Base-by-base conservation (phyloP, 257 asterid species). In the Solanum neorickii region DNA sequence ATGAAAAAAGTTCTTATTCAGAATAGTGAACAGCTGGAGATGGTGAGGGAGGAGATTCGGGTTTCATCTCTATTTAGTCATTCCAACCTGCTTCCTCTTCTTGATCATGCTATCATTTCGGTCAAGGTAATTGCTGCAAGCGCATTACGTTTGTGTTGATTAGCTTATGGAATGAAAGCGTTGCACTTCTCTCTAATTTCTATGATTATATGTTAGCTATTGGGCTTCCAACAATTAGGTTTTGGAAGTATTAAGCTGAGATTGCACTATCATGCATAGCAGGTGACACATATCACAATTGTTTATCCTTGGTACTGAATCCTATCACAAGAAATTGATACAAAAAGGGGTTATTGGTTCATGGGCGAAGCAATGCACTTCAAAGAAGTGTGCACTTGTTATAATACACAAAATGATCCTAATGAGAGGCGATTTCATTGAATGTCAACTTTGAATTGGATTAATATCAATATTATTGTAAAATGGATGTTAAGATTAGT, bases 71-170 rank as follows among this genome's bases (percentile, higher is more conserved):
- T 76, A 76, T 76, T 76, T 76, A 76, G 35, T 41, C 83, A 76
- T 76, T 35, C 35, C 83, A 76, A 41, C 33, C 23, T 76, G 35
- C 35, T 41, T 76, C 59, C 56, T 76, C 59, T 76, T 10, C 59
- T 42, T 41, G 35, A 12, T 76, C 83, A 75, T 89, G 99, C 99
- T 74, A 95, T 97, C 91, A 94, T 97, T 75, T 92, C 97, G 44
- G 98, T 97, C 89, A 94, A 97, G 99, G 99, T 97, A 91, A 92
- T 83, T 80, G 11, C 31, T 72, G 47, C 80, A 49, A 27, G 60
- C 3, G 18, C 68, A 27, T 44, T 46, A 27, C 29, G 41, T 60
- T 86, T 86, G 31, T 18, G 39, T 52, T 52, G 31, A 35, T 86
- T 18, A 49, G 66, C 62, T 7, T 15, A 42, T 68, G 68, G 60